These are phyloP conservation scores for Penicillium sp. DNA, from an alignment of 2,329 filamentous ascomycete species.

Conservation along the genomic window DNA sequence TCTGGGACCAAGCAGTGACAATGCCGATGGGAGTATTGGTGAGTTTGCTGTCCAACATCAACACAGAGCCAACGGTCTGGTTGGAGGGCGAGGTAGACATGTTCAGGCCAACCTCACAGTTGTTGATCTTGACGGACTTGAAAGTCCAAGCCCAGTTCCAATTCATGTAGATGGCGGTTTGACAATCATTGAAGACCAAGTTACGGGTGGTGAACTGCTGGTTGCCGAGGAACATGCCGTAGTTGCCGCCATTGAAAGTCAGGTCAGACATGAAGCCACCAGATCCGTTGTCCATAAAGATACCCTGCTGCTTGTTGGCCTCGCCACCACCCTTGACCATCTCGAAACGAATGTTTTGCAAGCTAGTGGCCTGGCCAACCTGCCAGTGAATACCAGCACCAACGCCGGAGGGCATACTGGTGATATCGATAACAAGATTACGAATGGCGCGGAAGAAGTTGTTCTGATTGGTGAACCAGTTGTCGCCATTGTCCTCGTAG, in stretches of 20 bases:
- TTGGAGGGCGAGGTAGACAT: conserved; percentile 63
- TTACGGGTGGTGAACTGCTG: conserved; percentile 87
- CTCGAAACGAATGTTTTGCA: conserved; percentile 78
- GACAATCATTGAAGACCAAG: conserved; percentile 73
- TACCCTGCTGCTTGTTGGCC: conserved; percentile 67
- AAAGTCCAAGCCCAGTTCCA: conserved; percentile 90
- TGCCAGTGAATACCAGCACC: conserved; percentile 80
- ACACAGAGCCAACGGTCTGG: conserved; percentile 79
- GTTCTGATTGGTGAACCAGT: conserved; percentile 75
- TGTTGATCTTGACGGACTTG: conserved; percentile 70
- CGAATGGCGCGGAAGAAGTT: conserved; percentile 82
- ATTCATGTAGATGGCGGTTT: conserved; percentile 82
- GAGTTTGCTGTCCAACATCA: conserved; percentile 77
- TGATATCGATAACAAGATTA: conserved; percentile 77
- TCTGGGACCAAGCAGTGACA: conserved; percentile 66
- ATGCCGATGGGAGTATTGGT: conserved; percentile 72
- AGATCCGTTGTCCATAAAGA: conserved; percentile 82
- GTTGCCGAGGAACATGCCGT: conserved; percentile 75
- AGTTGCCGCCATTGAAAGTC: conserved; percentile 75
- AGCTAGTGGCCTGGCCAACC: conserved; percentile 74
- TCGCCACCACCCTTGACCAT: conserved; percentile 65
- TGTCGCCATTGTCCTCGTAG: conserved; percentile 64
- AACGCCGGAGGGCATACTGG: conserved; percentile 55
- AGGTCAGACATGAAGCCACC: conserved; percentile 82
- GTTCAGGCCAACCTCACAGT: conserved; percentile 71